Percentiles rank a stretch among this genome's conserved stretches.
Evolutionary conservation across 106 monocot species (phyloP).

Genomic region (Dioscorea alata): DNA sequence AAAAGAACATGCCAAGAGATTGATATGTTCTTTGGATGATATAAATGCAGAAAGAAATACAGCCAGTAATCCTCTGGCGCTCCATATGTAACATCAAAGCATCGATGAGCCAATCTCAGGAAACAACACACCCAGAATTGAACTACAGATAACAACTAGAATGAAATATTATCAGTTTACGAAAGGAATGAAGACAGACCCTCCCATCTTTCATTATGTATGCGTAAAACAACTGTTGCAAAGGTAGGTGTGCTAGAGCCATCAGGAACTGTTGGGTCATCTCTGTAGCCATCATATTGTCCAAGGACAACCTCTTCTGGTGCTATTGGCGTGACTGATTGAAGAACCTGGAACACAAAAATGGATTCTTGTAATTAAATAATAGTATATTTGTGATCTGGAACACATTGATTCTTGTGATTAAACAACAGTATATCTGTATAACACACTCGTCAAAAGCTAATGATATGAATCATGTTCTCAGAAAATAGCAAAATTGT

Average conservation of each 20-base stretch:
- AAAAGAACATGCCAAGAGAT: neutral
- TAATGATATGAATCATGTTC: neutral
- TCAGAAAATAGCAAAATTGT: neutral
- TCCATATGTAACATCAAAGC: too few relatives aligned
- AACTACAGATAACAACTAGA: too few relatives aligned
- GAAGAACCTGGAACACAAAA: slow-evolving; percentile 67
- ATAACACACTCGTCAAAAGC: neutral
- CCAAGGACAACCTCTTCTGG: slow-evolving; percentile 91
- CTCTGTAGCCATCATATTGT: slow-evolving; percentile 93
- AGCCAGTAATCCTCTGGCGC: too few relatives aligned
- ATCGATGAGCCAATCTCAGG: too few relatives aligned
- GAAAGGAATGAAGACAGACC: slow-evolving; percentile 26
- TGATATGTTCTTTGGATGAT: too few relatives aligned
- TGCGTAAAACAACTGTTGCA: slow-evolving; percentile 68
- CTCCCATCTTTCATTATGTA: slow-evolving; percentile 99
- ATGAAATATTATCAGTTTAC: too few relatives aligned
- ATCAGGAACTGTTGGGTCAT: slow-evolving; percentile 87
- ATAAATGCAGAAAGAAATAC: too few relatives aligned
- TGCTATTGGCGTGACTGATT: slow-evolving; percentile 79
- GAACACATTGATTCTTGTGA: slow-evolving; percentile 2
- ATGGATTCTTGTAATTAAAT: neutral
- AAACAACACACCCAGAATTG: too few relatives aligned
- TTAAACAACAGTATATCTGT: too few relatives aligned
- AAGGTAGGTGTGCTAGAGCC: slow-evolving; percentile 93
- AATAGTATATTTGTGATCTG: slow-evolving; percentile 32